Evolutionary conservation across 2,329 filamentous ascomycete species (phyloP).

Genomic region (Colletotrichum simmondsii): DNA sequence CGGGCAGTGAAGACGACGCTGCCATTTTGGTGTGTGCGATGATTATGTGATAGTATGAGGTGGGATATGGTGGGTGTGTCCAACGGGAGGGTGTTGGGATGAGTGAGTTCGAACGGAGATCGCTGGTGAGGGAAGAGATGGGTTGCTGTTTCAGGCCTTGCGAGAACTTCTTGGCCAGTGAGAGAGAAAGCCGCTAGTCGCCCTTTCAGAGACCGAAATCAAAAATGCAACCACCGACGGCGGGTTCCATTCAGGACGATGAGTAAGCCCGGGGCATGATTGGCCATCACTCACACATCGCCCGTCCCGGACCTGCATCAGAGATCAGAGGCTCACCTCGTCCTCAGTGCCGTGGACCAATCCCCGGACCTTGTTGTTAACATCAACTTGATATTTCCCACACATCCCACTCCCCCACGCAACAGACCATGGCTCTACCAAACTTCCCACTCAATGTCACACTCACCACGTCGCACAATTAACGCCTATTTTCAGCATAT

Average conservation of each 20-base stretch:
- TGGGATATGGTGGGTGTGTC: not conserved
- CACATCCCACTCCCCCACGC: not conserved
- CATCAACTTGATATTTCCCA: not conserved
- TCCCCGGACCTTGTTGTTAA: slow-evolving; percentile 25
- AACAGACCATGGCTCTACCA: not conserved
- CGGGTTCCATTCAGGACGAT: not conserved
- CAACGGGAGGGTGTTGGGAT: not conserved
- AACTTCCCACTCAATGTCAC: not conserved
- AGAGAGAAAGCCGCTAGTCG: not conserved
- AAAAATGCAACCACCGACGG: too few relatives aligned
- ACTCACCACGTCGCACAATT: slow-evolving; percentile 15
- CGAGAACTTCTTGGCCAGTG: not conserved
- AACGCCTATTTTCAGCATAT: slow-evolving; percentile 5
- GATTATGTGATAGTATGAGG: not conserved
- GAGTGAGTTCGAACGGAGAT: not conserved
- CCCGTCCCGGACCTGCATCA: not conserved
- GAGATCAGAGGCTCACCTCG: not conserved
- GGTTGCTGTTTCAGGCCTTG: slow-evolving; percentile 7
- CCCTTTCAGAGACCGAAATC: not conserved
- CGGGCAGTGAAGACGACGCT: slow-evolving; percentile 36
- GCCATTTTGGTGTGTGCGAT: slow-evolving; percentile 7
- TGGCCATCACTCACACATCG: not conserved
- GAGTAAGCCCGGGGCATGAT: slow-evolving; percentile 17
- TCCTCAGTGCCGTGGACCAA: not conserved
- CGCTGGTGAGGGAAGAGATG: not conserved